Percentiles rank a stretch among this genome's conserved stretches.
phyloP scores from a whole-genome alignment of 2,329 filamentous ascomycete species.

The Trichoderma sp. region DNA sequence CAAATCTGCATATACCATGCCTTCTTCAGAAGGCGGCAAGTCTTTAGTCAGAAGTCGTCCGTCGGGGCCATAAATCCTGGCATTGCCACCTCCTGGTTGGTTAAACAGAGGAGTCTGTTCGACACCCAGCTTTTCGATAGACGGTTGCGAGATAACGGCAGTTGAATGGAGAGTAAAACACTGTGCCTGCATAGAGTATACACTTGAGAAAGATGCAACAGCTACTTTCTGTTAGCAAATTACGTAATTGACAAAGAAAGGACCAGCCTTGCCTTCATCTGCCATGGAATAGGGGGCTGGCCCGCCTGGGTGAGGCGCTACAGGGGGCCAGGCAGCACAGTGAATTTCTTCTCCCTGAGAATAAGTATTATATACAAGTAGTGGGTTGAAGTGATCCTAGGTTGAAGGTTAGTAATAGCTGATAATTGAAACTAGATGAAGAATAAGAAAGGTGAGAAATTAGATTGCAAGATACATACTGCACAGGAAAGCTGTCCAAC shows the following conservation, averaged over 20 bases:
- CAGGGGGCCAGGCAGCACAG: not conserved
- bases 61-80: not conserved
- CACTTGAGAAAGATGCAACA: slow-evolving; percentile 1
- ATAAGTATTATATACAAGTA: not conserved
- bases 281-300: not conserved
- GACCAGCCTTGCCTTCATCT: not conserved
- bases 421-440: not conserved
- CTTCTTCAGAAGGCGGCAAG: not conserved
- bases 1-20: not conserved
- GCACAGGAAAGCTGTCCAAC: not conserved
- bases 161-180: not conserved
- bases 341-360: not conserved
- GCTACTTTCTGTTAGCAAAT: not conserved
- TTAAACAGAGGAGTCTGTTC: not conserved
- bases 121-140: not conserved
- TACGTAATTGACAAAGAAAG: not conserved
- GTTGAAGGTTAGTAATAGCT: not conserved
- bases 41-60: not conserved
- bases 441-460: not conserved
- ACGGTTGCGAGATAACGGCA: not conserved
- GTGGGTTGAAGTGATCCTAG: not conserved
- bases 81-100: not conserved
- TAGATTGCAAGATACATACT: not conserved
- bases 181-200: not conserved
- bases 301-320: not conserved